phyloP scores from a whole-genome alignment of 768 basidiomycete genomes.

The Holtermanniella nyarrowii region DNA sequence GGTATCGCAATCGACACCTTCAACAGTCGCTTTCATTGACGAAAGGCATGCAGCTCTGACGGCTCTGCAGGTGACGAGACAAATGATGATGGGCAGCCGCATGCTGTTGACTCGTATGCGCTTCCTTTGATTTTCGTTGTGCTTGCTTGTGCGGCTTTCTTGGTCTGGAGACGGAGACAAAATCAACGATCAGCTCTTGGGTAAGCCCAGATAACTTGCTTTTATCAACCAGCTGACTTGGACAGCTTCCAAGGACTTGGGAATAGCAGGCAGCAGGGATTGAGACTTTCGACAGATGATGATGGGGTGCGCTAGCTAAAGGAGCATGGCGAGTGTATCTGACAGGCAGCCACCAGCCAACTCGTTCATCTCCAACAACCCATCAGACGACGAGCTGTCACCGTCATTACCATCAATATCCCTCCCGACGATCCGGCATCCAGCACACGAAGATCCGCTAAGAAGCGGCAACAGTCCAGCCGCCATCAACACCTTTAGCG shows the following conservation, averaged over 20 bases:
- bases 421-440: slow-evolving; percentile 11
- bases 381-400: slow-evolving; percentile 24
- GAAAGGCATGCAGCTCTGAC: no score
- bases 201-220: neutral
- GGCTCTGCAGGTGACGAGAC: neutral
- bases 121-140: slow-evolving; percentile 20
- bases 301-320: slow-evolving; percentile 9
- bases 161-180: slow-evolving; percentile 15
- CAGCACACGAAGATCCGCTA: neutral
- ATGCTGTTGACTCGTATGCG: slow-evolving; percentile 19
- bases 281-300: slow-evolving; percentile 10
- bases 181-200: no score
- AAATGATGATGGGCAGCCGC: slow-evolving; percentile 4
- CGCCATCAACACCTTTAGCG: neutral
- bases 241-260: neutral
- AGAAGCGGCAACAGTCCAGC: neutral
- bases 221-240: neutral
- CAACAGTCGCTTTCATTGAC: no score
- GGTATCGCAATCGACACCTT: no score
- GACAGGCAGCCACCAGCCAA: slow-evolving; percentile 19
- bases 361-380: slow-evolving; percentile 25
- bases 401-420: slow-evolving; percentile 14
- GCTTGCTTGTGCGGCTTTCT: slow-evolving; percentile 14
- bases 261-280: neutral
- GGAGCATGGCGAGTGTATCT: neutral